phyloP scores from a whole-genome alignment of 106 monocot genomes.

The Agapanthus africanus region DNA sequence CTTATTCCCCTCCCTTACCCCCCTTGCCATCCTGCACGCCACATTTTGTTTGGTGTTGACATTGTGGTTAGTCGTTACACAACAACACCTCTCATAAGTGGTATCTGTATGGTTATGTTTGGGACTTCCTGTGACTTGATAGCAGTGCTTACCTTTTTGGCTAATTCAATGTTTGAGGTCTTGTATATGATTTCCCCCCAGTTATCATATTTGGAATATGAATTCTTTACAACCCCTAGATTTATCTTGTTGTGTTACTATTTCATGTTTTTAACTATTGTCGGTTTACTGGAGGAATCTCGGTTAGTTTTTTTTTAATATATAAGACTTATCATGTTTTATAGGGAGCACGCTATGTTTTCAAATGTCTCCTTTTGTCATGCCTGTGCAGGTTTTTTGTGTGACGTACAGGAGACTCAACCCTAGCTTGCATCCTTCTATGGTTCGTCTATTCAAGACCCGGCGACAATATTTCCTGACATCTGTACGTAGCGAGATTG shows the following conservation, averaged over 20 bases:
- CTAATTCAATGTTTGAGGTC: background rate
- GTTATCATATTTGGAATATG: background rate
- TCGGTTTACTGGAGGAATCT: background rate
- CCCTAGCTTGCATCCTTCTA: constrained; percentile 43
- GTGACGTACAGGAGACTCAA: constrained; percentile 60
- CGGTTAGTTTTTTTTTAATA: background rate
- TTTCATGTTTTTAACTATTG: background rate
- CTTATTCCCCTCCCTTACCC: background rate
- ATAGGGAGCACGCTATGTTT: background rate
- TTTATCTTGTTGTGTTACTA: too few relatives aligned
- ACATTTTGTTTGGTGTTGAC: background rate
- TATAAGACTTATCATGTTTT: background rate
- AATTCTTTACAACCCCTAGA: too few relatives aligned
- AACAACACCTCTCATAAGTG: background rate
- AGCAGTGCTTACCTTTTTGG: background rate
- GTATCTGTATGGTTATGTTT: background rate
- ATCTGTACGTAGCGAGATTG: constrained; percentile 39
- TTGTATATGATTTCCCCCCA: background rate
- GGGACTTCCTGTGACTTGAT: background rate
- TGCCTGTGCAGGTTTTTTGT: constrained; percentile 44
- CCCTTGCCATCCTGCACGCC: too few relatives aligned
- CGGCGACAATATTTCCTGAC: constrained; percentile 66
- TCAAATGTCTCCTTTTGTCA: constrained; percentile 1
- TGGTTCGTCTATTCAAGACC: constrained; percentile 77
- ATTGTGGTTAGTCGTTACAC: background rate